Percentiles rank a stretch among this genome's conserved stretches.
phyloP scores from a whole-genome alignment of 768 basidiomycete genomes.

The Hygrophorus pudorinus region DNA sequence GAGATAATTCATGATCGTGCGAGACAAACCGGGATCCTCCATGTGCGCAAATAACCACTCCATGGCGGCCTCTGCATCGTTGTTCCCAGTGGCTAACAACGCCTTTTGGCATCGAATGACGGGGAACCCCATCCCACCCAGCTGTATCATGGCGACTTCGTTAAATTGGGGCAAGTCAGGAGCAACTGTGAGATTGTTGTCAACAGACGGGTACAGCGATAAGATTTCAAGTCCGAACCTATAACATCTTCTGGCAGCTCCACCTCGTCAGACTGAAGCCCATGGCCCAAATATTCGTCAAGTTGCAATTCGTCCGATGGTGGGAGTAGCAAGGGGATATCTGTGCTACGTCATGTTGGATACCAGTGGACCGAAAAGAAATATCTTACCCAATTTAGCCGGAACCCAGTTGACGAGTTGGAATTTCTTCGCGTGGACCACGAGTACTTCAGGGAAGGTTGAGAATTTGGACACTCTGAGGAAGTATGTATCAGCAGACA shows the following conservation, averaged over 20 bases:
- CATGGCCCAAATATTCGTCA: slow-evolving; percentile 56
- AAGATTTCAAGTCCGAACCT: slow-evolving; percentile 13
- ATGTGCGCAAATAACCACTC: slow-evolving; percentile 93
- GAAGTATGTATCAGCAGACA: neutral
- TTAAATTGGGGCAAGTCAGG: slow-evolving; percentile 58
- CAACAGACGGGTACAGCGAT: neutral
- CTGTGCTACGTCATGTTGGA: slow-evolving; percentile 25
- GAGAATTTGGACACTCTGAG: slow-evolving; percentile 65
- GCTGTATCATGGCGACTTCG: slow-evolving; percentile 57
- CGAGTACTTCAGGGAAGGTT: slow-evolving; percentile 81
- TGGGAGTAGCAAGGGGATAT: slow-evolving; percentile 77
- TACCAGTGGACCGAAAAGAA: neutral
- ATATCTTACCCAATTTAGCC: slow-evolving; percentile 68
- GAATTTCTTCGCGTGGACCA: slow-evolving; percentile 90
- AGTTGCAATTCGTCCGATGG: slow-evolving; percentile 47
- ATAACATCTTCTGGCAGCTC: slow-evolving; percentile 52
- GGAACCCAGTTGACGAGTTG: slow-evolving; percentile 97
- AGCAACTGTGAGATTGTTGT: slow-evolving; percentile 17
- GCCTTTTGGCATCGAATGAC: slow-evolving; percentile 80
- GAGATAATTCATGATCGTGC: neutral
- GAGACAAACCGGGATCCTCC: slow-evolving; percentile 74
- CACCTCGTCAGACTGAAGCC: slow-evolving; percentile 58
- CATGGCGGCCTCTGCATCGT: slow-evolving; percentile 76
- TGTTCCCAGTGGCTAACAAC: slow-evolving; percentile 76
- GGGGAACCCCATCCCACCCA: slow-evolving; percentile 92